Evolutionary conservation across 495 filamentous ascomycete species (phyloP), one percentile per base, ranked within the genome.

Genomic region (Beverwykella pulmonaria): DNA sequence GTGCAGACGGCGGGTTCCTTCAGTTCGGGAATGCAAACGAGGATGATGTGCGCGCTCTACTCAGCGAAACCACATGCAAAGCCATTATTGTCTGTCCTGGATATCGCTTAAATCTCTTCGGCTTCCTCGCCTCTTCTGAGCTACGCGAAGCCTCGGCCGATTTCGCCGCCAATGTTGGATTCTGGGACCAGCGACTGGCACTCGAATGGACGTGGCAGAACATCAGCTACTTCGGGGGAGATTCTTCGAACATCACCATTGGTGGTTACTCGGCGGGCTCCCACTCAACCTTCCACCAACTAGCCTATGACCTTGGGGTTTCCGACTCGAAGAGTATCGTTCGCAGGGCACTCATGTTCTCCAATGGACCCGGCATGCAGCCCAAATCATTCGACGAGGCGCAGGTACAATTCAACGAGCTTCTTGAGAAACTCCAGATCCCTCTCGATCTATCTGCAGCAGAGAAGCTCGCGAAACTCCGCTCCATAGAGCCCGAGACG

Each of bases 381-480:
- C 84, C 84, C 0, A 83, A 83, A 69, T 53, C 71, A 0, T 71
- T 79, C 7, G 61, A 71, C 14, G 80, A 78, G 73, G 80, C 82
- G 0, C 84, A 86, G 67, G 64, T 61, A 29, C 84, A 87, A 74
- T 85, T 88, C 73, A 76, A 85, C 64, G 77, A 84, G 58, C 78
- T 87, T 20, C 79, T 86, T 49, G 34, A 65, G 5, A 73, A 74
- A 17, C 76, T 86, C 1, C 17, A 74, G 10, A 85, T 87, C 67
- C 79, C 84, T 0, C 49, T 67, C 12, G 59, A 63, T 25, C 74
- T 84, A 17, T 59, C 81, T 0, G 22, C 73, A 1, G 32, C 68
- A 8, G 79, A 83, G 23, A 83, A 84, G 52, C 71, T 87, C 15
- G 57, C 74, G 25, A 74, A 69, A 3, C 79, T 87, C 19, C 82